Base-by-base conservation (phyloP, 2,329 filamentous ascomycete genomes). In the Botrytis elliptica region DNA sequence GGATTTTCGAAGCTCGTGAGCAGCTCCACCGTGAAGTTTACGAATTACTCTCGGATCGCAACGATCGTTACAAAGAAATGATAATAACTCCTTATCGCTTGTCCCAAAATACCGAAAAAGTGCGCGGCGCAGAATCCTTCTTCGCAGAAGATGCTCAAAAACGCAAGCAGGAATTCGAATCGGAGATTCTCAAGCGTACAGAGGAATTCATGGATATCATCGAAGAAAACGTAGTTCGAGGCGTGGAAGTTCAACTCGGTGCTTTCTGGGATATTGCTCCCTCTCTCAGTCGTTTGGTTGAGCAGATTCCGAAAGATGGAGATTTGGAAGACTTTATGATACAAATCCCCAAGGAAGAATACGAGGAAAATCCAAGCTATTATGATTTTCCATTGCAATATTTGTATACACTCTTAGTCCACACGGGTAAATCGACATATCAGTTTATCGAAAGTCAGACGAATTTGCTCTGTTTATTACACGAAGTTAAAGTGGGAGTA, bases 231-330 rank as follows among this genome's bases (percentile, higher is more conserved):
- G 95, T 97, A 36, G 90, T 91, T 33, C 90, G 93, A 16, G 96
- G 95, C 25, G 94, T 98, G 18, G 94, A 98, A 81, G 89, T 94
- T 72, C 96, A 98, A 83, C 88, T 98, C 3, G 95, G 92, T 16
- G 95, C 95, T 0, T 99, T 98, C 82, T 99, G 96, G 96, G 96
- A 99, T 80, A 97, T 98, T 79, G 95, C 95, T 1, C 96, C 96
- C 4, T 90, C 91, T 5, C 87, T 99, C 0, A 87, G 92, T 40
- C 87, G 90, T 25, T 85, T 98, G 65, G 87, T 97, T 18, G 93
- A 97, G 74, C 92, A 92, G 79, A 91, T 98, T 36, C 95, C 94
- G 0, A 81, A 83, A 1, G 83, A 86, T n/a, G 20, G 36, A 14
- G 78, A 79, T 62, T 82, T 90, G 18, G 81, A 83, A 14, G 76